Evolutionary conservation across 2,329 filamentous ascomycete species (phyloP).

Genomic region (Paecilomyces formosus): DNA sequence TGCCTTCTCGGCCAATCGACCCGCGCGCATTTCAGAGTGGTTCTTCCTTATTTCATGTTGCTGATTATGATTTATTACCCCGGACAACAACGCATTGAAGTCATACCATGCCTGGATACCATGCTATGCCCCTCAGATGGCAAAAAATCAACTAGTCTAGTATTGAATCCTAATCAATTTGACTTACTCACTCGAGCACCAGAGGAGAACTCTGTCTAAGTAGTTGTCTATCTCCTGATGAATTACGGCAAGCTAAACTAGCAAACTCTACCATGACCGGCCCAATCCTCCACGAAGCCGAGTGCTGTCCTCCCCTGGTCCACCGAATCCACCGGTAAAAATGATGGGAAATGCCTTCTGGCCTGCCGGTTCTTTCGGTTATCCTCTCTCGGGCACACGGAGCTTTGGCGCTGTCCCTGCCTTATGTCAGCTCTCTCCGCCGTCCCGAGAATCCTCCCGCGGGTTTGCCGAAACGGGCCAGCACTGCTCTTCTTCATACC

Average conservation of each 20-base stretch:
- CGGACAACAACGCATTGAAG: too few species aligned
- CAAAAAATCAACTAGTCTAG: not conserved
- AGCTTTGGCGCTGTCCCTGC: conserved; percentile 9
- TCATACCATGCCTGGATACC: too few species aligned
- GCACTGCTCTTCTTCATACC: too few species aligned
- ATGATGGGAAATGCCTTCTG: conserved; percentile 11
- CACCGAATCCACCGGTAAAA: not conserved
- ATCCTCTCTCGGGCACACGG: conserved; percentile 25
- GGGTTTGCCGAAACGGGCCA: too few species aligned
- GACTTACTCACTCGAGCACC: too few species aligned
- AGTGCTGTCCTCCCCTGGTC: not conserved
- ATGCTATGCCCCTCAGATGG: not conserved
- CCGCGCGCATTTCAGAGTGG: not conserved
- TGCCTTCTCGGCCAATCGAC: not conserved
- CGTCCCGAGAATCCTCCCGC: not conserved
- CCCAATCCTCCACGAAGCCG: not conserved
- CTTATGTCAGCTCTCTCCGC: not conserved
- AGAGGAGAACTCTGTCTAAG: not conserved
- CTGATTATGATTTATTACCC: not conserved
- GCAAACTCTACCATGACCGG: too few species aligned
- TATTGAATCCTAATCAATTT: too few species aligned
- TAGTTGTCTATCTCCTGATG: not conserved
- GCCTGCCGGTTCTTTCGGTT: conserved; percentile 22
- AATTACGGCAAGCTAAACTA: not conserved
- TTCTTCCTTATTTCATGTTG: not conserved